Percentiles rank a stretch among this genome's conserved stretches.
These are phyloP conservation scores for Xylaria venustula DNA, from an alignment of 495 filamentous ascomycete species.

Conservation along the genomic window DNA sequence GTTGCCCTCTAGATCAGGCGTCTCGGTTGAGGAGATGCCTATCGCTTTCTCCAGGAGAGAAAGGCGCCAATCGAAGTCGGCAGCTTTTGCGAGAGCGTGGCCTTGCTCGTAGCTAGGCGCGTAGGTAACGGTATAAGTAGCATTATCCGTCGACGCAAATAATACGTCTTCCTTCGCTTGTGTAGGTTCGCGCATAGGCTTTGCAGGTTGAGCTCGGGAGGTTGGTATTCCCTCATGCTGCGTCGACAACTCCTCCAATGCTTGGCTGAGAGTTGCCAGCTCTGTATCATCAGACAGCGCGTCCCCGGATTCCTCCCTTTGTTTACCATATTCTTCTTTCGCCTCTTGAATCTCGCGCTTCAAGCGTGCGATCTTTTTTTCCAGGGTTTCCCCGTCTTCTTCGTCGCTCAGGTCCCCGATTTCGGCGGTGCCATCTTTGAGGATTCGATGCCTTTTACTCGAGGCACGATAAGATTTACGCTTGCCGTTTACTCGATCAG, in stretches of 20 bases:
- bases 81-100: constrained; percentile 72
- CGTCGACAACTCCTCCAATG: constrained; percentile 58
- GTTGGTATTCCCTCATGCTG: constrained; percentile 29
- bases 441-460: constrained; percentile 59
- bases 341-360: constrained; percentile 77
- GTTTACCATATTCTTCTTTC: constrained; percentile 62
- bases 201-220: constrained; percentile 28
- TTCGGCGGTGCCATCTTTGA: constrained; percentile 60
- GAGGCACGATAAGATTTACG: constrained; percentile 78
- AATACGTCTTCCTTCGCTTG: constrained; percentile 16
- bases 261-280: constrained; percentile 61
- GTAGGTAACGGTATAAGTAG: constrained; percentile 55
- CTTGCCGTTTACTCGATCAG: constrained; percentile 74
- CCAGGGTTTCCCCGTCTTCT: constrained; percentile 68
- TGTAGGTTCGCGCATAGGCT: neutral
- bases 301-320: constrained; percentile 38
- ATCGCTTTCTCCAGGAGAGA: constrained; percentile 75
- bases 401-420: constrained; percentile 66
- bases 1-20: constrained; percentile 60
- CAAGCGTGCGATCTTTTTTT: constrained; percentile 73
- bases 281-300: constrained; percentile 32
- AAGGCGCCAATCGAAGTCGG: constrained; percentile 83
- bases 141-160: constrained; percentile 14
- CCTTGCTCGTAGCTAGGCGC: constrained; percentile 58
- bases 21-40: constrained; percentile 68